phyloP scores from a whole-genome alignment of 257 asterid genomes.

The Solanum arcanum region DNA sequence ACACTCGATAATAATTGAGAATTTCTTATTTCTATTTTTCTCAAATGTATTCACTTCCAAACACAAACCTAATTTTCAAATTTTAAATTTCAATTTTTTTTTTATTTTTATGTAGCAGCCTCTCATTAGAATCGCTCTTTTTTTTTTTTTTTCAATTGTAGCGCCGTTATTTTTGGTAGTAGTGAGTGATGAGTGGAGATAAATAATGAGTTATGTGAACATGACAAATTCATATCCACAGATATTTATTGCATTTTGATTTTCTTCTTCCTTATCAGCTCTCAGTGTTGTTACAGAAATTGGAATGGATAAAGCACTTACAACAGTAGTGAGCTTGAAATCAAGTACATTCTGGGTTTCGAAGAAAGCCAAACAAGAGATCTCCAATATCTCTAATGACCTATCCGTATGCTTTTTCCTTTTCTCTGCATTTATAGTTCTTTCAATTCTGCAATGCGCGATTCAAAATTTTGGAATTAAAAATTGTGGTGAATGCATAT shows the following conservation, averaged over 20 bases:
- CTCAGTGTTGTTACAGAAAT: background rate
- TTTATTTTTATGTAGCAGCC: background rate
- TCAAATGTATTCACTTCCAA: no score
- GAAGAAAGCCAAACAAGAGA: constrained; percentile 89
- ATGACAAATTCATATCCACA: constrained; percentile 1
- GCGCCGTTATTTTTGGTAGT: constrained; percentile 24
- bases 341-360: constrained; percentile 87
- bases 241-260: background rate
- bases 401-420: constrained; percentile 35
- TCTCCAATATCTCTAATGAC: constrained; percentile 82
- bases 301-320: constrained; percentile 76
- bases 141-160: background rate
- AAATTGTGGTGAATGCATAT: background rate
- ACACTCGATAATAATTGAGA: background rate
- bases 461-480: no score
- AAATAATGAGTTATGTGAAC: constrained; percentile 29
- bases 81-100: background rate
- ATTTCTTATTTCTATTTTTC: no score
- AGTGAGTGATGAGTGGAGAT: background rate
- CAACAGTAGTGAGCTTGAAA: constrained; percentile 76
- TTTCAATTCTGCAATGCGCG: background rate
- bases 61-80: background rate
- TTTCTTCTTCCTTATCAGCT: background rate
- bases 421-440: background rate
- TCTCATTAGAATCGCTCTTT: background rate